A percentile compares a stretch with the other conserved stretches of the same genome.
Conservation (phyloP, 2,329 filamentous ascomycete species). For the Tolypocladium tropicale region DNA sequence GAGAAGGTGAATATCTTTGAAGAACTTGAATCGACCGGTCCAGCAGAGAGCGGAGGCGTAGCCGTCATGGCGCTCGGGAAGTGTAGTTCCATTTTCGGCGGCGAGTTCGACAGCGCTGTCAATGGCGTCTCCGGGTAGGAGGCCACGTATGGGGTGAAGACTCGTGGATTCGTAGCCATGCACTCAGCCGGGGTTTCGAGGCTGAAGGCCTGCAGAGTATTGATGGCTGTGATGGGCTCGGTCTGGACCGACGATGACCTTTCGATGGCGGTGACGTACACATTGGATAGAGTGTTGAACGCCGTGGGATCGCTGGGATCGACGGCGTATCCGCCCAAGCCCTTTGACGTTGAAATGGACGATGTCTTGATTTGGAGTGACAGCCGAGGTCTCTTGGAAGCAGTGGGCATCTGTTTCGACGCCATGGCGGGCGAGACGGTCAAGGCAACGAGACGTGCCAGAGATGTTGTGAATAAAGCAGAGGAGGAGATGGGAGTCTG, state of each 20-base stretch:
- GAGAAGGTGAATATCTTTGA: slow-evolving; percentile 37
- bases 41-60: slow-evolving; percentile 48
- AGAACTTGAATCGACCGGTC: slow-evolving; percentile 31
- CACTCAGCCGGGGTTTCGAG: slow-evolving; percentile 19
- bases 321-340: slow-evolving; percentile 21
- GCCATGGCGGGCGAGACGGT: slow-evolving; percentile 3
- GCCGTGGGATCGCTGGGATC: slow-evolving; percentile 51
- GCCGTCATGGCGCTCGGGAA: slow-evolving; percentile 48
- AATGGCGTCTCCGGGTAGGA: slow-evolving; percentile 44
- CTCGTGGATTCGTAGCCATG: slow-evolving; percentile 19
- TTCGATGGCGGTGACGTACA: slow-evolving; percentile 53
- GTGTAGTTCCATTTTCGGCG: slow-evolving; percentile 31
- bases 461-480: background rate
- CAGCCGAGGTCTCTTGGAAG: slow-evolving; percentile 41
- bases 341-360: slow-evolving; percentile 23
- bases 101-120: slow-evolving; percentile 40
- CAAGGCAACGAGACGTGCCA: background rate
- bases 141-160: slow-evolving; percentile 34
- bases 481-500: background rate
- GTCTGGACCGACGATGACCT: slow-evolving; percentile 39
- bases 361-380: slow-evolving; percentile 44
- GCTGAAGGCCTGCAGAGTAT: slow-evolving; percentile 24
- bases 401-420: slow-evolving; percentile 12
- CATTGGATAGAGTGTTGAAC: slow-evolving; percentile 57
- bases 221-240: slow-evolving; percentile 40